These are phyloP conservation scores for Favolaschia claudopus DNA, from an alignment of 768 basidiomycete genomes.

Conservation along the genomic window DNA sequence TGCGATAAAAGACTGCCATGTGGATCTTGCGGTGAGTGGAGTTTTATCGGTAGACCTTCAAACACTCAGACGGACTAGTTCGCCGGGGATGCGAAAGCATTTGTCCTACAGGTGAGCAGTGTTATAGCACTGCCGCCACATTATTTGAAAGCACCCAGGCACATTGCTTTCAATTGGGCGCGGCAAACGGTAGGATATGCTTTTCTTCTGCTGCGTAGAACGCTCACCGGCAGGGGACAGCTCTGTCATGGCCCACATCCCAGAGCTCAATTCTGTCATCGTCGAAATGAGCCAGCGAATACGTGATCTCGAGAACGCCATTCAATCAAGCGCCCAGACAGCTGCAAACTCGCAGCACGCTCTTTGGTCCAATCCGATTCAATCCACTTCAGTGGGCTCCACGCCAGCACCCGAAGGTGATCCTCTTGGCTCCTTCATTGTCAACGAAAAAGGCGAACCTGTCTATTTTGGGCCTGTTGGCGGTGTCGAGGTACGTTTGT, in stretches of 20 bases:
- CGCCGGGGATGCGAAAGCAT: constrained; percentile 42
- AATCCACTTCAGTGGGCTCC: too few species aligned
- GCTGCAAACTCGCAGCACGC: not conserved
- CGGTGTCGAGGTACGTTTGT: constrained; percentile 49
- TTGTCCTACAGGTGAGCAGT: constrained; percentile 34
- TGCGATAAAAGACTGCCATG: too few species aligned
- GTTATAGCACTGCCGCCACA: not conserved
- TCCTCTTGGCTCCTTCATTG: constrained; percentile 55
- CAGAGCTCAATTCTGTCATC: constrained; percentile 45
- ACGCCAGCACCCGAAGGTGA: constrained; percentile 33
- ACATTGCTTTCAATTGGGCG: constrained; percentile 42
- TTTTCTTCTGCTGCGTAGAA: not conserved
- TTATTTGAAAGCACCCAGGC: constrained; percentile 37
- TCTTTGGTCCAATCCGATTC: too few species aligned
- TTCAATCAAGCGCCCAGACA: constrained; percentile 34
- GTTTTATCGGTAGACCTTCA: too few species aligned
- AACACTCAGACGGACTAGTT: too few species aligned
- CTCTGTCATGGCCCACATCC: constrained; percentile 48
- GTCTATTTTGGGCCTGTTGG: constrained; percentile 61
- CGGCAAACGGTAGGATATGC: constrained; percentile 36
- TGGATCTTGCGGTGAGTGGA: too few species aligned
- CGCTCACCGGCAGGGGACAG: constrained; percentile 21
- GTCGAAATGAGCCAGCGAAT: constrained; percentile 51
- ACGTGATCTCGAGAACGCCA: constrained; percentile 50
- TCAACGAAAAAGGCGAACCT: constrained; percentile 48